These are phyloP conservation scores for Podaxis sp. DNA, from an alignment of 768 basidiomycete species.

Conservation along the genomic window DNA sequence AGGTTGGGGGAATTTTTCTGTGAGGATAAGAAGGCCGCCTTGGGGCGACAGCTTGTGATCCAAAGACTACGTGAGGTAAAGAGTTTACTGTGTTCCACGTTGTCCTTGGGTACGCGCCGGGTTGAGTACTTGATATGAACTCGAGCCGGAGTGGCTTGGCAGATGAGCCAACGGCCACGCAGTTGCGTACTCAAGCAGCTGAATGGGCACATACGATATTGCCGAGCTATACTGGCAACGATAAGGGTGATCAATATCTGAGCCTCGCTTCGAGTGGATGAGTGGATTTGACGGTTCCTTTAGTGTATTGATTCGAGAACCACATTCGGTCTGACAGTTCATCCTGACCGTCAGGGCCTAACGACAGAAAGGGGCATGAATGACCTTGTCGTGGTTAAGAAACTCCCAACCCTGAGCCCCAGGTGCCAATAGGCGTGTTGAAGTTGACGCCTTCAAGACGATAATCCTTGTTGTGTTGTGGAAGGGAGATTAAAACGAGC, in stretches of 20 bases:
- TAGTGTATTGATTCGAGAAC: conserved; percentile 65
- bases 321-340: conserved; percentile 54
- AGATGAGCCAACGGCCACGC: conserved; percentile 52
- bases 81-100: conserved; percentile 66
- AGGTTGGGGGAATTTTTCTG: not conserved
- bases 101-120: conserved; percentile 60
- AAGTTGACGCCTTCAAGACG: conserved; percentile 66
- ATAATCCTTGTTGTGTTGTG: conserved; percentile 61
- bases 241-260: conserved; percentile 64
- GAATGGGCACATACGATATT: conserved; percentile 51
- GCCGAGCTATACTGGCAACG: conserved; percentile 66
- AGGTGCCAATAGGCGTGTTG: conserved; percentile 43
- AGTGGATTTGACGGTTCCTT: conserved; percentile 48
- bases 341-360: conserved; percentile 18
- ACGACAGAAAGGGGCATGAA: not conserved
- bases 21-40: conserved; percentile 40
- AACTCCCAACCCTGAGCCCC: conserved; percentile 65
- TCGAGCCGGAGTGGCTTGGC: conserved; percentile 60
- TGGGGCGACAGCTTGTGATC: conserved; percentile 69
- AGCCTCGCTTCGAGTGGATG: conserved; percentile 57
- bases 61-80: conserved; percentile 73
- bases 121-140: conserved; percentile 52
- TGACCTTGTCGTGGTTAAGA: conserved; percentile 48
- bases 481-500: conserved; percentile 63
- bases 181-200: conserved; percentile 56